A percentile compares a stretch with the other conserved stretches of the same genome.
Evolutionary conservation across 169 alveolate species (phyloP).

Genomic region (Amoebophrya sp.): DNA sequence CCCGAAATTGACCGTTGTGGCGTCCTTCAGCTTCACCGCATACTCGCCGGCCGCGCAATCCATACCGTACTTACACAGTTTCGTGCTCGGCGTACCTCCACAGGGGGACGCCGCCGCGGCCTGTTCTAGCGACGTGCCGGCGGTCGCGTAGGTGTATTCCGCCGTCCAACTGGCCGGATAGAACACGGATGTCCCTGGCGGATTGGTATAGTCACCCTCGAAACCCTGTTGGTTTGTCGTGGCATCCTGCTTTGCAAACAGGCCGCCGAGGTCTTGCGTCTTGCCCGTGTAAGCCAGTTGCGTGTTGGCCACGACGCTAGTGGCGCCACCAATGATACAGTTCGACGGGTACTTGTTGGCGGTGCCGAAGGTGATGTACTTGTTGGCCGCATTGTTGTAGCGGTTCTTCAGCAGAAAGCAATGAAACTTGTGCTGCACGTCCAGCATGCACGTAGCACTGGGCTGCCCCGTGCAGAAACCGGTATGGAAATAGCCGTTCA

Average conservation of each 20-base stretch:
- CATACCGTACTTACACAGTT: conserved; percentile 7
- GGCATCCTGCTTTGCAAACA: neutral
- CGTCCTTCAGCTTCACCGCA: neutral
- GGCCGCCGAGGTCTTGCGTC: neutral
- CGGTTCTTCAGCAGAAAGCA: neutral
- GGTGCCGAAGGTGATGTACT: neutral
- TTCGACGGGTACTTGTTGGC: neutral
- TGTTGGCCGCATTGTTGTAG: conserved; percentile 1
- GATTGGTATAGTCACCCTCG: neutral
- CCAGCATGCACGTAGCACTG: neutral
- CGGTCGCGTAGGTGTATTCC: too few relatives aligned
- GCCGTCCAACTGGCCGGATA: neutral
- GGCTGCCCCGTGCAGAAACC: conserved; percentile 1
- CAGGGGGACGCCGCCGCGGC: neutral
- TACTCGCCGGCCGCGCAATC: neutral
- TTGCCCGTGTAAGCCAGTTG: too few relatives aligned
- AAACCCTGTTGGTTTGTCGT: neutral
- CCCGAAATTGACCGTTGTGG: neutral
- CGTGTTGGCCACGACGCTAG: neutral
- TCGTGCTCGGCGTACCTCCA: neutral
- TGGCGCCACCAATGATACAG: neutral
- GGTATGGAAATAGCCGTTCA: neutral
- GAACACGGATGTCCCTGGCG: neutral
- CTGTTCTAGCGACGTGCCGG: neutral
- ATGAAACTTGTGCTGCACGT: neutral